Base-by-base conservation (phyloP, 2,329 filamentous ascomycete species). In the Aureobasidium melanogenum region DNA sequence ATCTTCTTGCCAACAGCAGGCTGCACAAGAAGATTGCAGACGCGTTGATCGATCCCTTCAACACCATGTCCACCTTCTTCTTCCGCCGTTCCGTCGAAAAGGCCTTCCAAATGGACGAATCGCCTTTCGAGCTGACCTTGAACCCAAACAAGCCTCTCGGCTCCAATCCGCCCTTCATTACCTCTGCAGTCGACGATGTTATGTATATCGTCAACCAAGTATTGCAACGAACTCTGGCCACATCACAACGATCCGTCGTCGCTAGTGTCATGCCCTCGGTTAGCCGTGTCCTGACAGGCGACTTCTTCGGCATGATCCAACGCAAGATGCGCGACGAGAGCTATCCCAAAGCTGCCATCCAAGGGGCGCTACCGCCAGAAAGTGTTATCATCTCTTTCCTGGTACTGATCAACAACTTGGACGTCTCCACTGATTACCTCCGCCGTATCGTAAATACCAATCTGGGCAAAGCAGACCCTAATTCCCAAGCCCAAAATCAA, bases 151-250 rank as follows among this genome's bases (percentile, higher is more conserved):
- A 82, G 69, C 80, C 87, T 3, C 79, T 96, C 46, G 84, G 88
- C 57, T 83, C 86, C 62, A 91, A 91, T 67, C 84, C 91, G 2
- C 94, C 94, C 0, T 95, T 90, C 70, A 96, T 99, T 68, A 93
- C 94, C 46, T 91, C 92, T 1, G 92, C 93, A 0, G 92, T 99
- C 9, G 94, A 99, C 77, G 94, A 97, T 76, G 91, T 97, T 70
- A 97, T 99, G 93, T 99, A 97, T 75, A 97, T 99, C 68, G 89
- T 96, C 71, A 96, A 95, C 71, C 88, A 93, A 55, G 88, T 97
- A 36, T 80, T 97, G 8, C 88, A 95, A 65, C 87, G 93, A 66
- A 89, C 91, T 0, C 79, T 97, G 24, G 88, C 89, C 0, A 97
- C 95, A 0, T 90, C 89, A 2, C 92, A 97, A 71, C 81, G 86